These are phyloP conservation scores for Trebouxiophyceae sp. DNA, from an alignment of 163 green algal genomes.

Conservation along the genomic window DNA sequence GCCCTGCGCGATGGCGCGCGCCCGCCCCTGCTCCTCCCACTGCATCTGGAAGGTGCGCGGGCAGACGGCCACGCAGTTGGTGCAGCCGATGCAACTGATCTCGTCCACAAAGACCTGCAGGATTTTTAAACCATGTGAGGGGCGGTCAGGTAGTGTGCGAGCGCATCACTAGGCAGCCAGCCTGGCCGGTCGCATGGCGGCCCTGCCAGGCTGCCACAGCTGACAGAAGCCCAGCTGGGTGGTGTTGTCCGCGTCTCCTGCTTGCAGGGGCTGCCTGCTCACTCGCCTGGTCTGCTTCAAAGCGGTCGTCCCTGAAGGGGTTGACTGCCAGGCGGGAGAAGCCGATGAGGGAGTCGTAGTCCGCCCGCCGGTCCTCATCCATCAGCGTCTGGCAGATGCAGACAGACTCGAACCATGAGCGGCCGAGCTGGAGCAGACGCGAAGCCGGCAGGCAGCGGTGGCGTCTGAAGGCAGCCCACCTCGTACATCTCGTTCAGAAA, in stretches of 20 bases:
- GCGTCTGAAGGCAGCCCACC: not conserved
- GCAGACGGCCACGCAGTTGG: constrained; percentile 43
- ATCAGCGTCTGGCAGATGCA: constrained; percentile 37
- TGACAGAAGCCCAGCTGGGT: too few species aligned
- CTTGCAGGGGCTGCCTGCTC: too few species aligned
- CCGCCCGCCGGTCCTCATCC: constrained; percentile 40
- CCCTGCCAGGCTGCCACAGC: too few species aligned
- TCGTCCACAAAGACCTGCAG: constrained; percentile 74
- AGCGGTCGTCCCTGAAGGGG: constrained; percentile 46
- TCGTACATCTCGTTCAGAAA: constrained; percentile 64
- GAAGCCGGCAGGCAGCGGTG: not conserved
- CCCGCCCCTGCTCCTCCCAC: constrained; percentile 55
- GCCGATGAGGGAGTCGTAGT: constrained; percentile 47
- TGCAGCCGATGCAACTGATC: constrained; percentile 57
- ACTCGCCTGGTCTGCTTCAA: constrained; percentile 16
- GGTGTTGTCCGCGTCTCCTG: too few species aligned
- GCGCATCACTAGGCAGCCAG: too few species aligned
- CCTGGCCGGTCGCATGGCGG: too few species aligned
- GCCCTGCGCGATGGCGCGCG: constrained; percentile 48
- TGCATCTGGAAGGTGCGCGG: constrained; percentile 56
- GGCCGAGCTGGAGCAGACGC: not conserved
- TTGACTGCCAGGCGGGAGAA: constrained; percentile 29
- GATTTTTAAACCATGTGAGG: not conserved
- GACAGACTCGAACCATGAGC: not conserved
- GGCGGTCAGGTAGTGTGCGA: not conserved